Evolutionary conservation across 1,139 yeast genomes (phyloP), one percentile per base, ranked within the genome.

Genomic region (Candida tetrigidarum): DNA sequence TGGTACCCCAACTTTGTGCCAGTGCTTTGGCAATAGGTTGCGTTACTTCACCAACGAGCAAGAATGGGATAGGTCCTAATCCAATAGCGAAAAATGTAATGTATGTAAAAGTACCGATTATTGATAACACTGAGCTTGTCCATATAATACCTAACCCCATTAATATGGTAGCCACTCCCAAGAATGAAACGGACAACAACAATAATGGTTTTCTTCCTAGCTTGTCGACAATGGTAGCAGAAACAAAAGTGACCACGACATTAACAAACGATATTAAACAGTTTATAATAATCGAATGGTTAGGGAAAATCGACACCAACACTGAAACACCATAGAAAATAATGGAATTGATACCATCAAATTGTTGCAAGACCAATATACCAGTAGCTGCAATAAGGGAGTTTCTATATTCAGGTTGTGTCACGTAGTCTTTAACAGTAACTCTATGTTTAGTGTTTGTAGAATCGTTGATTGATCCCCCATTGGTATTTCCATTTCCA

Each of bases 1-100:
- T 81, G 0, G 95, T 88, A 8, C 96, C 98, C 75, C 90, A 85
- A 59, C 96, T 85, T 65, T 93, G 99, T 1, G 98, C 97, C 41
- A 83, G 74, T 2, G 92, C 95, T 47, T 83, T 86, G 3, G 93
- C 95, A 45, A 81, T 80, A 2, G 81, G 72, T 47, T 90, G 96
- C 0, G 96, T 86, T 15, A 92, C 83, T 62, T 93, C 98, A 7
- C 96, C 82, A n/a, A 93, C 86, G 48, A 92, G 67, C 52, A 92
- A 69, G 66, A 92, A 92, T 27, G 99, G 98, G 42, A 93, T 89
- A 11, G 99, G 98, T 0, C 99, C 99, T 50, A 91, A 64, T 0
- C 99, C 99, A 39, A 86, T 69, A 0, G 97, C 98, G 69, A 92
- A 93, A 34, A 90, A 80, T 0, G 86, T 81, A 41, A 92, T 91